phyloP scores from a whole-genome alignment of 2,329 filamentous ascomycete genomes.

The Shiraia bambusicola region DNA sequence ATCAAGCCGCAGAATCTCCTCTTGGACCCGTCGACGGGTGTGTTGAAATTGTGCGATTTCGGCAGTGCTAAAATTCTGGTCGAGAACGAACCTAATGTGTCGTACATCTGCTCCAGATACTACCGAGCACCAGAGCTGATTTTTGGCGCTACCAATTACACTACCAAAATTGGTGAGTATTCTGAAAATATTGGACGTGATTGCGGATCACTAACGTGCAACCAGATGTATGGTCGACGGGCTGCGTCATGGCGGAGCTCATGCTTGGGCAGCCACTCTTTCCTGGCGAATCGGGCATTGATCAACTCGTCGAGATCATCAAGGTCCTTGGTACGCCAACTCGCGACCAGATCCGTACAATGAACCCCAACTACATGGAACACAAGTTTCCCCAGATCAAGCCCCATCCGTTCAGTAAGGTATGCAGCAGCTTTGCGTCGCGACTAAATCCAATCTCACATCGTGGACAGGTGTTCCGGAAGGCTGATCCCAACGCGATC shows the following conservation, averaged over 20 bases:
- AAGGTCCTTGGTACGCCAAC: slow-evolving; percentile 97
- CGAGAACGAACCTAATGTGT: slow-evolving; percentile 98
- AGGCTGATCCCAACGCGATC: slow-evolving; percentile 89
- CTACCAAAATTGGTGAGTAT: slow-evolving; percentile 95
- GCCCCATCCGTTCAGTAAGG: slow-evolving; percentile 97
- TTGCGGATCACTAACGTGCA: slow-evolving; percentile 20
- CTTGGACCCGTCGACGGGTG: slow-evolving; percentile 84
- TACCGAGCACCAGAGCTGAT: slow-evolving; percentile 98
- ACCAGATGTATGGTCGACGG: slow-evolving; percentile 97
- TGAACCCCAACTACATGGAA: slow-evolving; percentile 99
- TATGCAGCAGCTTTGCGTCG: slow-evolving; percentile 35
- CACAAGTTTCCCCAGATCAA: slow-evolving; percentile 99
- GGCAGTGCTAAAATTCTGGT: slow-evolving; percentile 98
- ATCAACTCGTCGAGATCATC: slow-evolving; percentile 98
- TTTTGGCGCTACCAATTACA: slow-evolving; percentile 98
- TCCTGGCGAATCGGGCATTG: slow-evolving; percentile 96
- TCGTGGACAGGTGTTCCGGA: slow-evolving; percentile 75
- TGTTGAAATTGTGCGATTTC: slow-evolving; percentile 98
- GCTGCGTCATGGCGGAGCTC: slow-evolving; percentile 98
- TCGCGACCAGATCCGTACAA: slow-evolving; percentile 95
- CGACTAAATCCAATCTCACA: slow-evolving; percentile 7
- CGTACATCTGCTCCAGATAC: slow-evolving; percentile 98
- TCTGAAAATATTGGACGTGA: slow-evolving; percentile 5
- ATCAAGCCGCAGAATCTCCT: slow-evolving; percentile 99
- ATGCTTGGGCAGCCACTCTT: slow-evolving; percentile 98